phyloP scores from a whole-genome alignment of 371 early-diverging fungal species.

The Quaeritorhiza haematococci region DNA sequence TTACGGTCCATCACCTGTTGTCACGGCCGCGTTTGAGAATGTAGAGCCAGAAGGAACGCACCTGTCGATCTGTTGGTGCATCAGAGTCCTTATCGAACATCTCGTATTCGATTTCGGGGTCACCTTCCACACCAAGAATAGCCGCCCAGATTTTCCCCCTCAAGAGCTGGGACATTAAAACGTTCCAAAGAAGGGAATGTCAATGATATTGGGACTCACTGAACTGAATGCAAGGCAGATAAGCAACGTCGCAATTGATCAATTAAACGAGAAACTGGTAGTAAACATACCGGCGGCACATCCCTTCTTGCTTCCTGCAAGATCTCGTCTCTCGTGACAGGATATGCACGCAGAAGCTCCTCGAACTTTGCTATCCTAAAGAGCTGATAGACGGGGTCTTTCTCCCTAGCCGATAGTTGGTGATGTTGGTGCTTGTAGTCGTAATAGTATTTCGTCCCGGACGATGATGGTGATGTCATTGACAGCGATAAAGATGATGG shows the following conservation, averaged over 20 bases:
- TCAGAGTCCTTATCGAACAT: constrained; percentile 49
- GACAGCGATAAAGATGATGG: no score
- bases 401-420: constrained; percentile 60
- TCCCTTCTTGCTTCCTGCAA: constrained; percentile 65
- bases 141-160: constrained; percentile 78
- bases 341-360: constrained; percentile 62
- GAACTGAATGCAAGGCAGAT: no score
- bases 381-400: constrained; percentile 66
- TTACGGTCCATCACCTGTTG: not conserved
- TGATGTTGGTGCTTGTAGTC: not conserved
- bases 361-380: constrained; percentile 58
- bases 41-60: not conserved
- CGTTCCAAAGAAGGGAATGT: not conserved
- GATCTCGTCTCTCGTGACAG: constrained; percentile 61
- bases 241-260: not conserved
- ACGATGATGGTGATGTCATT: no score
- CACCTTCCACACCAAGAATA: constrained; percentile 61
- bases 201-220: no score
- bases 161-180: constrained; percentile 27
- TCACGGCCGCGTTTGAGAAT: not conserved
- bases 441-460: no score
- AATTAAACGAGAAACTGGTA: not conserved
- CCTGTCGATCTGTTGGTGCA: constrained; percentile 21
- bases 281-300: constrained; percentile 54
- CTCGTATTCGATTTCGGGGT: constrained; percentile 53